These are phyloP conservation scores for Chalciporus pseudorubinellus DNA, from an alignment of 768 basidiomycete species.

Conservation along the genomic window DNA sequence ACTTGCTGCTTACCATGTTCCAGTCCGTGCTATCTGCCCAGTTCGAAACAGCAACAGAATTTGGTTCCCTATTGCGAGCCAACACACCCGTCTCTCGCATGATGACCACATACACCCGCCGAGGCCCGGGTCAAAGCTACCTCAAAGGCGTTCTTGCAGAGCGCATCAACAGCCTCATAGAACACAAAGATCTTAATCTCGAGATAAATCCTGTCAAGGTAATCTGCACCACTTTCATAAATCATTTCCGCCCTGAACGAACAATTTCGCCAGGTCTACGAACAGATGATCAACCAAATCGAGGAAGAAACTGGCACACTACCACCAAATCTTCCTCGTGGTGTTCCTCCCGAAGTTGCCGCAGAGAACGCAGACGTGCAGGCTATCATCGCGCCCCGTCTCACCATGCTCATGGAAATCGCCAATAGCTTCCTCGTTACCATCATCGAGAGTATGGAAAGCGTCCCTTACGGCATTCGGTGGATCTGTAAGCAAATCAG, in stretches of 20 bases:
- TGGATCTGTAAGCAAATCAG: slow-evolving; percentile 99
- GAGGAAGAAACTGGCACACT: slow-evolving; percentile 94
- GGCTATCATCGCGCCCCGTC: slow-evolving; percentile 93
- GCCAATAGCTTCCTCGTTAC: slow-evolving; percentile 96
- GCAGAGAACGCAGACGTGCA: slow-evolving; percentile 94
- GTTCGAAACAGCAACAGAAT: slow-evolving; percentile 98
- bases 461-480: slow-evolving; percentile 97
- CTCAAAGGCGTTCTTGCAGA: slow-evolving; percentile 97
- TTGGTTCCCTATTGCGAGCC: slow-evolving; percentile 96
- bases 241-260: not conserved
- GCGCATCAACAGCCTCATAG: slow-evolving; percentile 96
- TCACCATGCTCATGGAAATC: slow-evolving; percentile 99
- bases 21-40: slow-evolving; percentile 97
- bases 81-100: slow-evolving; percentile 99
- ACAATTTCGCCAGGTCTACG: slow-evolving; percentile 73
- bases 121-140: slow-evolving; percentile 97
- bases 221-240: slow-evolving; percentile 4
- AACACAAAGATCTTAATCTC: slow-evolving; percentile 98
- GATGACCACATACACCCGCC: slow-evolving; percentile 99
- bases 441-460: slow-evolving; percentile 98
- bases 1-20: slow-evolving; percentile 98
- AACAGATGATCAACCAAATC: slow-evolving; percentile 99
- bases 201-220: slow-evolving; percentile 99
- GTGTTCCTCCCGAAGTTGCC: slow-evolving; percentile 92
- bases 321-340: slow-evolving; percentile 87